A percentile compares a stretch with the other conserved stretches of the same genome.
phyloP scores from a whole-genome alignment of 306 rosid genomes.

The Arachis hypogaea region DNA sequence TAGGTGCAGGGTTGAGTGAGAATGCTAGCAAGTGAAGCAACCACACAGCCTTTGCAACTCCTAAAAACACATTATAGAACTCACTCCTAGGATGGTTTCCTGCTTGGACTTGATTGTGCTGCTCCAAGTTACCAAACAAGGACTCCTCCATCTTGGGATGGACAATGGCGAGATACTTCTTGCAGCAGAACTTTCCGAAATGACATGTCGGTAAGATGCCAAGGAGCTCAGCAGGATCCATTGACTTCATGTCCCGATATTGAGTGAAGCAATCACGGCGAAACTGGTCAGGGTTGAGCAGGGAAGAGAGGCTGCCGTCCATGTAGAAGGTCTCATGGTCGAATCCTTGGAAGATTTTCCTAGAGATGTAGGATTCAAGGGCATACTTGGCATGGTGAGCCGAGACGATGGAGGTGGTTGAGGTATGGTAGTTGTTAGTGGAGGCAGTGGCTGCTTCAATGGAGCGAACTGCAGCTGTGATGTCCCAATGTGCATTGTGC shows the following conservation, averaged over 20 bases:
- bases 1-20: constrained; percentile 84
- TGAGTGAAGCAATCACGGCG: constrained; percentile 85
- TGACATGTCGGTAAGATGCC: constrained; percentile 86
- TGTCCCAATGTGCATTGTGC: constrained; percentile 97
- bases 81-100: constrained; percentile 86
- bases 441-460: constrained; percentile 81
- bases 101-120: constrained; percentile 63
- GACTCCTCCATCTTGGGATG: constrained; percentile 99
- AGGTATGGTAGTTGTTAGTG: constrained; percentile 41
- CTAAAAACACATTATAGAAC: constrained; percentile 73
- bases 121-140: constrained; percentile 86
- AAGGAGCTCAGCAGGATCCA: constrained; percentile 91
- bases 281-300: constrained; percentile 86
- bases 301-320: constrained; percentile 94
- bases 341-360: constrained; percentile 85
- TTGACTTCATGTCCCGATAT: constrained; percentile 83
- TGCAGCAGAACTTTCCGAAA: constrained; percentile 88
- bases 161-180: constrained; percentile 84
- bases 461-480: constrained; percentile 89
- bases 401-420: constrained; percentile 49
- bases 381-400: constrained; percentile 84
- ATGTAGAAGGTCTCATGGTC: constrained; percentile 95
- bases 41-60: constrained; percentile 85
- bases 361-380: constrained; percentile 76
- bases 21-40: constrained; percentile 91